Conservation (phyloP, 2,329 filamentous ascomycete genomes). For the Xylaria polymorpha region DNA sequence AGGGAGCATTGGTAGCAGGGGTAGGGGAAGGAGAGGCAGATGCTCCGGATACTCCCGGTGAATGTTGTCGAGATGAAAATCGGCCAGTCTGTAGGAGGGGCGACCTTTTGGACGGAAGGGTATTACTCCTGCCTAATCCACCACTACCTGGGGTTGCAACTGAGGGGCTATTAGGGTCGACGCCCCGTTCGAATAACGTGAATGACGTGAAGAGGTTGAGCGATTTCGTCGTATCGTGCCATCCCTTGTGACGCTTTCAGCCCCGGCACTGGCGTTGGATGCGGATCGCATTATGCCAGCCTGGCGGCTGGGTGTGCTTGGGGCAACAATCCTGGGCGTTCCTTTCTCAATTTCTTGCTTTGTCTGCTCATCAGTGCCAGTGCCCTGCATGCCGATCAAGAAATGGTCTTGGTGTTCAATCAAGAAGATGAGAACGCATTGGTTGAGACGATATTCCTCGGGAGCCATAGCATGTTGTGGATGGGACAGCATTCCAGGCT, state of each 20-base stretch:
- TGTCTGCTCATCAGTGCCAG: constrained; percentile 89
- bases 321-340: constrained; percentile 65
- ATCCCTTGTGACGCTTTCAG: constrained; percentile 85
- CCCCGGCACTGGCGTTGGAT: constrained; percentile 89
- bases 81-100: constrained; percentile 75
- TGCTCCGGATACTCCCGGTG: constrained; percentile 50
- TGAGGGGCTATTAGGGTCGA: constrained; percentile 76
- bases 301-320: constrained; percentile 64
- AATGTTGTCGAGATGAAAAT: constrained; percentile 63
- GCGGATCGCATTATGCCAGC: constrained; percentile 76
- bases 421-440: constrained; percentile 96
- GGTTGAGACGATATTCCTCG: constrained; percentile 91
- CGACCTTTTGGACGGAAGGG: constrained; percentile 89
- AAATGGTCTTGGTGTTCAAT: constrained; percentile 99
- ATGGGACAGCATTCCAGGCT: constrained; percentile 95
- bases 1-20: constrained; percentile 50
- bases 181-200: constrained; percentile 76
- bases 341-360: constrained; percentile 75
- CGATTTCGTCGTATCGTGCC: constrained; percentile 86
- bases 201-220: constrained; percentile 91
- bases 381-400: constrained; percentile 97
- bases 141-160: constrained; percentile 66
- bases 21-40: constrained; percentile 64
- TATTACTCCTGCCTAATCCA: constrained; percentile 79
- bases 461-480: constrained; percentile 95